Evolutionary conservation across 805 yeast species (phyloP), one percentile per base, ranked within the genome.

Genomic region (Saitoella complicata): DNA sequence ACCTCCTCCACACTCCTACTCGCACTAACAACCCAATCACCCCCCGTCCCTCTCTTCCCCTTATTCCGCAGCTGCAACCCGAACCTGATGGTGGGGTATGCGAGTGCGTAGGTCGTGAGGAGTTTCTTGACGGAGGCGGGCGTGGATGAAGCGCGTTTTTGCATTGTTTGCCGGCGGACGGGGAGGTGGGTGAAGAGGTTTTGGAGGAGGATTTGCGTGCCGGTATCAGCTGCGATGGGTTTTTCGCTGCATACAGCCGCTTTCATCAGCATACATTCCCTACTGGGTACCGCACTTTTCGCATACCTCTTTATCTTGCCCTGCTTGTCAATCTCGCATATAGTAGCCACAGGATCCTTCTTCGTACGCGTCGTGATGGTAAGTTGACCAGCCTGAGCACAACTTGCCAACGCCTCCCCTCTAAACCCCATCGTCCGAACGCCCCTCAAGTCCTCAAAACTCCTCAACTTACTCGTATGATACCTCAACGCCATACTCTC

Each of bases 391-490:
- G 91, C 70, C 54, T 82, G 88, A 0, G 91, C 81, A 4, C 83
- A 78, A 58, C 83, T 75, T 2, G 94, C 91, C 38, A 83, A 62
- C 0, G 94, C 94, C 58, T 83, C 94, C 11, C 94, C 94, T 50
- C 94, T 66, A 57, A 83, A 83, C 2, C 94, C 94, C 57, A 80
- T 80, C 0, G 94, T 80, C 32, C 67, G 64, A 32, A 83, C 72
- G 7, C 67, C 58, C 44, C 64, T 64, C 47, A 83, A 65, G 57
- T 83, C 94, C 45, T 80, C 85, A 56, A 78, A 83, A 10, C 59
- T 66, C 2, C 59, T 51, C 21, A 83, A 59, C 58, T 83, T 83
- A 1, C 91, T 81, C 0, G 94, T 83, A 31, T 94, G 79, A 60
- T 83, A 83, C 31, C 93, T 61, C 55, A 78, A 79, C 57, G 94